Percentiles rank a stretch among this genome's conserved stretches.
Conservation (phyloP, 805 yeast species). For the Candida golubevii region DNA sequence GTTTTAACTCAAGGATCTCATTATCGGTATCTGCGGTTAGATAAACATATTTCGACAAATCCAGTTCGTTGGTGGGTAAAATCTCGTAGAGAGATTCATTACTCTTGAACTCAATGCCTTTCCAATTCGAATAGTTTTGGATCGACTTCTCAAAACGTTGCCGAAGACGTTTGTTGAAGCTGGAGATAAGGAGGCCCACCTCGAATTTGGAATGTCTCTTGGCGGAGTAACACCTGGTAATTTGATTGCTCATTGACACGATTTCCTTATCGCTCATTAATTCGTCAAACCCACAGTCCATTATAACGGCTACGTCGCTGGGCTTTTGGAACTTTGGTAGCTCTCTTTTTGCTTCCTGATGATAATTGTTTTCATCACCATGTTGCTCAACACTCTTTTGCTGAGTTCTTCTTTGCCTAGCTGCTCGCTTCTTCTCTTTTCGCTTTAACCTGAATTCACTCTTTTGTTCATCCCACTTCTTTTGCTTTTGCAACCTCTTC, state of each 20-base stretch:
- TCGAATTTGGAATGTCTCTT: conserved; percentile 58
- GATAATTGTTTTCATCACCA: conserved; percentile 18
- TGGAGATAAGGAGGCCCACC: conserved; percentile 56
- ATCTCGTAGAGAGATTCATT: conserved; percentile 28
- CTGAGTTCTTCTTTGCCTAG: conserved; percentile 26
- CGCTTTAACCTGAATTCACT: conserved; percentile 53
- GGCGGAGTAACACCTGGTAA: conserved; percentile 77
- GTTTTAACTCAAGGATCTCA: conserved; percentile 55
- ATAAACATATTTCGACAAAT: conserved; percentile 50
- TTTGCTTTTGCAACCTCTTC: conserved; percentile 63
- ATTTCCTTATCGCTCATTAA: conserved; percentile 73
- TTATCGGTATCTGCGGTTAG: conserved; percentile 86
- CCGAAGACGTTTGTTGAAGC: conserved; percentile 63
- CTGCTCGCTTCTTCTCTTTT: conserved; percentile 46
- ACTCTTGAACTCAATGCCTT: conserved; percentile 49
- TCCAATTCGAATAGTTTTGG: conserved; percentile 63
- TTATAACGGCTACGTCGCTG: conserved; percentile 52
- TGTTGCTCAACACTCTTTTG: conserved; percentile 16
- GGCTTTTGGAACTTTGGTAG: conserved; percentile 43
- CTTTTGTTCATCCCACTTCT: conserved; percentile 60
- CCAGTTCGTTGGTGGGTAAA: conserved; percentile 26
- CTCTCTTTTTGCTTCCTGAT: conserved; percentile 23
- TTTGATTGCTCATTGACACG: conserved; percentile 71
- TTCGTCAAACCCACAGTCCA: conserved; percentile 91
- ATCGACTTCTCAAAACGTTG: conserved; percentile 64